Evolutionary conservation across 169 alveolate genomes (phyloP).

Genomic region (Plasmodium gallinaceum): DNA sequence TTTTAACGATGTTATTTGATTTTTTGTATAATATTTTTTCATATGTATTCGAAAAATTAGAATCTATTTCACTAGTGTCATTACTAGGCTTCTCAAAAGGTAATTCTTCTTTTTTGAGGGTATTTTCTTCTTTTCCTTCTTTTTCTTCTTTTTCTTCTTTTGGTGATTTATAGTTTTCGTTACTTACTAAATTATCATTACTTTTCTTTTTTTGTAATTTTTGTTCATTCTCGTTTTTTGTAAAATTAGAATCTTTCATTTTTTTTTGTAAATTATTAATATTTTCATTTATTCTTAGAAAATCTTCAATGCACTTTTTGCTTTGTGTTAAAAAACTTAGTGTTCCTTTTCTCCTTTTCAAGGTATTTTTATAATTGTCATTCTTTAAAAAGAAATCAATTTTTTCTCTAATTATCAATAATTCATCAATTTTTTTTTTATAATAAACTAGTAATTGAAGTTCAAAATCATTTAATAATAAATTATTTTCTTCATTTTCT

Average conservation of each 20-base stretch:
- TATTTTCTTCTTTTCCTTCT: neutral
- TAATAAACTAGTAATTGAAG: slow-evolving; percentile 50
- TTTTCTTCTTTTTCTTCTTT: neutral
- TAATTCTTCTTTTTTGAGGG: neutral
- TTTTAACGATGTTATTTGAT: slow-evolving; percentile 29
- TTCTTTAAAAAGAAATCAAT: slow-evolving; percentile 34
- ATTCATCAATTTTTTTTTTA: slow-evolving; percentile 74
- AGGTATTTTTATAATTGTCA: slow-evolving; percentile 10
- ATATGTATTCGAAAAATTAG: slow-evolving; percentile 20
- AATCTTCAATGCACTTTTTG: slow-evolving; percentile 44
- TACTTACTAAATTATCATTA: neutral
- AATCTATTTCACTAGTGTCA: slow-evolving; percentile 3
- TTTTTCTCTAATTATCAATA: slow-evolving; percentile 39
- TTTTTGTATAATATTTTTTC: slow-evolving; percentile 52
- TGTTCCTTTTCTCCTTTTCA: slow-evolving; percentile 39
- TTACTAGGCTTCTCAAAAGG: neutral
- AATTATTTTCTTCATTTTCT: slow-evolving; percentile 2
- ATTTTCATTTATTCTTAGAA: slow-evolving; percentile 1
- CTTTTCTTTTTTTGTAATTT: neutral
- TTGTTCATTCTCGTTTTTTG: neutral
- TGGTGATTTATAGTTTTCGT: neutral
- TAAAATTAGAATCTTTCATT: neutral
- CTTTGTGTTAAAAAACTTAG: slow-evolving; percentile 41
- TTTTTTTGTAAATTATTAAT: neutral
- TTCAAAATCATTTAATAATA: slow-evolving; percentile 54